phyloP scores from a whole-genome alignment of 2,329 filamentous ascomycete species.

The Talaromyces atroroseus region DNA sequence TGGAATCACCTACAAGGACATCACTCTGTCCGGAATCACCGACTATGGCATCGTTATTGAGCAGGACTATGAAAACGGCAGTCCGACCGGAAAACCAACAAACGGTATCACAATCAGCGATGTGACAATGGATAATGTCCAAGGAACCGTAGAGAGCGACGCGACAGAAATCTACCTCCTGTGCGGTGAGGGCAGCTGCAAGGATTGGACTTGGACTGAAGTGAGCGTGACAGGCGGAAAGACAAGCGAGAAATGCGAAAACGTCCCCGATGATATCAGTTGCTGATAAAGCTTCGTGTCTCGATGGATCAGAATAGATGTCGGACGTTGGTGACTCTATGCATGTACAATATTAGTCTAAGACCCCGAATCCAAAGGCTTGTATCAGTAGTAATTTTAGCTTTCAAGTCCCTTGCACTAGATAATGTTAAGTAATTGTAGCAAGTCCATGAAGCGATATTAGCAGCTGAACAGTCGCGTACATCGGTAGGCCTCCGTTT shows the following conservation, averaged over 20 bases:
- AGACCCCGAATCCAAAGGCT: too few relatives aligned
- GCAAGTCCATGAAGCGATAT: too few relatives aligned
- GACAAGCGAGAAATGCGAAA: conserved; percentile 36
- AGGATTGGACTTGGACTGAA: conserved; percentile 48
- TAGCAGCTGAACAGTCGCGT: too few relatives aligned
- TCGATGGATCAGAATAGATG: not conserved
- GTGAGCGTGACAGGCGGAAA: conserved; percentile 50
- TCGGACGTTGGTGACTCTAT: too few relatives aligned
- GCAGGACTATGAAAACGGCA: conserved; percentile 53
- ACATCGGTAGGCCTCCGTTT: too few relatives aligned
- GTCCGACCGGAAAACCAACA: conserved; percentile 34
- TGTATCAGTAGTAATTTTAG: too few relatives aligned
- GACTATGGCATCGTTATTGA: conserved; percentile 54
- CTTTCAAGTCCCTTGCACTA: too few relatives aligned
- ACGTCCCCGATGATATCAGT: conserved; percentile 32
- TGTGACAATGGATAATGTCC: conserved; percentile 32
- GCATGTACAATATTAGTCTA: too few relatives aligned
- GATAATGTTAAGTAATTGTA: too few relatives aligned
- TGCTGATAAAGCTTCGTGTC: conserved; percentile 17
- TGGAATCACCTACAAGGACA: conserved; percentile 50
- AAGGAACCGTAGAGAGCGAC: conserved; percentile 27
- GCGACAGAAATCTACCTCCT: conserved; percentile 47
- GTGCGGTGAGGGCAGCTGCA: conserved; percentile 48
- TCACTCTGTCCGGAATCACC: conserved; percentile 47
- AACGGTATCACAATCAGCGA: conserved; percentile 33